Evolutionary conservation across 2,329 filamentous ascomycete genomes (phyloP).

Genomic region (Alternaria arbusti): DNA sequence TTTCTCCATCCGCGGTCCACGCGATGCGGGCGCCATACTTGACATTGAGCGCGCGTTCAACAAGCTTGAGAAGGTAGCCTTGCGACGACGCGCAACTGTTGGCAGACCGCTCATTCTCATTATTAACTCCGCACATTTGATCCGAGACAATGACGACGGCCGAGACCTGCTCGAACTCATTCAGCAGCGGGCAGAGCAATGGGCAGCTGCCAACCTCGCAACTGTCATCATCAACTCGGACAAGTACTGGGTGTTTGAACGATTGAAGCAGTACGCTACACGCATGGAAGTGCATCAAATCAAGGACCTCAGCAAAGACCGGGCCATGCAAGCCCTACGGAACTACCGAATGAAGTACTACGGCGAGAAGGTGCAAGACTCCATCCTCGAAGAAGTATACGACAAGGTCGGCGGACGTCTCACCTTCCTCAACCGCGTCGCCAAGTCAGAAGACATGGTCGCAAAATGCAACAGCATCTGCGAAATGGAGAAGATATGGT

Average conservation of each 20-base stretch:
- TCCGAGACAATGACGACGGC: slow-evolving; percentile 92
- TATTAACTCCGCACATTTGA: slow-evolving; percentile 90
- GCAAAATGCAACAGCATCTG: slow-evolving; percentile 76
- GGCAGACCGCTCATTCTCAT: slow-evolving; percentile 84
- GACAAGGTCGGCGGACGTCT: slow-evolving; percentile 85
- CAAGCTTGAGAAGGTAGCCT: slow-evolving; percentile 94
- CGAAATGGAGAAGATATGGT: slow-evolving; percentile 76
- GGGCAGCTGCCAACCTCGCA: slow-evolving; percentile 89
- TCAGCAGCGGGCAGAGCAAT: slow-evolving; percentile 94
- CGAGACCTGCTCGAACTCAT: slow-evolving; percentile 91
- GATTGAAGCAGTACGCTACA: slow-evolving; percentile 88
- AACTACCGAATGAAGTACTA: slow-evolving; percentile 85
- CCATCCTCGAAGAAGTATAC: slow-evolving; percentile 78
- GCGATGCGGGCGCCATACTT: slow-evolving; percentile 88
- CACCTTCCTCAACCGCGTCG: slow-evolving; percentile 86
- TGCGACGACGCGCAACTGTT: slow-evolving; percentile 68
- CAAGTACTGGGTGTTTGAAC: slow-evolving; percentile 98
- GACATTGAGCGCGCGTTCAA: slow-evolving; percentile 98
- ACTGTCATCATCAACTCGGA: slow-evolving; percentile 95
- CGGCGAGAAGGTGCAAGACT: slow-evolving; percentile 61
- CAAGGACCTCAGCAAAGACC: slow-evolving; percentile 77
- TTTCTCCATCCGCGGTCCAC: slow-evolving; percentile 90
- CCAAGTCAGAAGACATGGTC: slow-evolving; percentile 84
- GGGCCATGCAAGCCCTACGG: slow-evolving; percentile 77
- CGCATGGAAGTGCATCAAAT: slow-evolving; percentile 94